Base-by-base conservation (phyloP, 2,329 filamentous ascomycete genomes). In the Pseudogymnoascus sp. region DNA sequence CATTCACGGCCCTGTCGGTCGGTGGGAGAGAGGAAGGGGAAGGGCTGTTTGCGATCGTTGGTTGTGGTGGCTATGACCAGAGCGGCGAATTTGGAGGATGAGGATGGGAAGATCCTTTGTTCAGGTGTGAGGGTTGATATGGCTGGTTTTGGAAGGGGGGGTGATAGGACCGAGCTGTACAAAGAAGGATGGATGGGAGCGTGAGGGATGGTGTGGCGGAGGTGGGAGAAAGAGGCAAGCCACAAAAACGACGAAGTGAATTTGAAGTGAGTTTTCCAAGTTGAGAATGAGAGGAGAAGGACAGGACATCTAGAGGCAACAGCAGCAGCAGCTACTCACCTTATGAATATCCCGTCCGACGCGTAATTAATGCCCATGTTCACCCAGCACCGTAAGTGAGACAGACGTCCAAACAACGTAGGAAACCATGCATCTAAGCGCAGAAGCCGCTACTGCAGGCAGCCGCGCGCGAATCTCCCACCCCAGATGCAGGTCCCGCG, bases 261-360 rank as follows among this genome's bases (percentile, higher is more conserved):
- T 29, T 4, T 14, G 11, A 29, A 51, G 21, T 51, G 45, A 51
- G 29, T 54, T 18, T 54, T 31, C n/a, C 5, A 18, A 31, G 26
- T 31, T 54, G 26, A 31, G 26, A 31, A 31, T 31, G 47, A 10
- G 26, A 54, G 47, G 26, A 54, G 47, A 54, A 4, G 5, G 47
- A 34, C 1, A 34, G 3, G 11, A 4, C 47, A 26, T 54, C 26
- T 31, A n/a, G 47, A 54, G 47, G 47, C 26, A 54, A 26, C 47
- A 54, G 47, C 47, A 54, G 47, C 47, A 54, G 47, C 47, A 54
- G 26, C 47, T 54, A 31, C 47, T 54, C 47, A 54, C 47, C 47
- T 54, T 54, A 54, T 54, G 47, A 54, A 31, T 29, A 54, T 34
- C 2, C 31, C 47, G 5, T 34, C 47, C 31, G 47, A 16, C 31